Evolutionary conservation across 257 asterid species (phyloP).

Genomic region (Fraxinus anomala): DNA sequence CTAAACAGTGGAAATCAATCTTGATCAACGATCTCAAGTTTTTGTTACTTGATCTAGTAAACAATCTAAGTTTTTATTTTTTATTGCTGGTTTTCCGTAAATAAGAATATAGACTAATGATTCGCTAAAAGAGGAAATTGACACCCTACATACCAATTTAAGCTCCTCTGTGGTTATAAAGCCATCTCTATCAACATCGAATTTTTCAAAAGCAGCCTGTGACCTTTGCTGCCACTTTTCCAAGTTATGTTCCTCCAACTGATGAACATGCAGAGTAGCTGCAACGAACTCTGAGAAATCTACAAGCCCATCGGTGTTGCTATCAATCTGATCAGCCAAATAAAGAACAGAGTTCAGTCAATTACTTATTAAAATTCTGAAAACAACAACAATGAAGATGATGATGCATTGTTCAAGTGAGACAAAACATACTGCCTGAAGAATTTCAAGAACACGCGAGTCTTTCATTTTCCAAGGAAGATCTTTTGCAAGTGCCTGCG

Average conservation of each 20-base stretch:
- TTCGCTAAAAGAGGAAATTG: background rate
- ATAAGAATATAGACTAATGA: background rate
- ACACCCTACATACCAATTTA: slow-evolving; percentile 60
- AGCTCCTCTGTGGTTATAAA: slow-evolving; percentile 91
- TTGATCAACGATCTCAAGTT: background rate
- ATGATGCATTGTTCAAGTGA: background rate
- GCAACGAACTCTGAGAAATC: slow-evolving; percentile 97
- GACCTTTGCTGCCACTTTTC: slow-evolving; percentile 85
- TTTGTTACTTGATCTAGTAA: too few relatives aligned
- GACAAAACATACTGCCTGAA: slow-evolving; percentile 77
- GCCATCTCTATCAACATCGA: slow-evolving; percentile 92
- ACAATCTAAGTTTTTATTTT: background rate
- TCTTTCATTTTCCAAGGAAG: slow-evolving; percentile 99
- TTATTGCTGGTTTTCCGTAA: background rate
- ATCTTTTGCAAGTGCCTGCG: slow-evolving; percentile 94
- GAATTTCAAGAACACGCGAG: slow-evolving; percentile 88
- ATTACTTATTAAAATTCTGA: too few relatives aligned
- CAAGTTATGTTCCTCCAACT: slow-evolving; percentile 84
- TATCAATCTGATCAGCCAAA: slow-evolving; percentile 69
- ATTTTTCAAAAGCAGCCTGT: slow-evolving; percentile 85
- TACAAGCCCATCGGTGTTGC: slow-evolving; percentile 93
- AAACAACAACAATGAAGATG: background rate
- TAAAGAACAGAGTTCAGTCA: slow-evolving; percentile 23
- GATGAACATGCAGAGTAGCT: slow-evolving; percentile 93
- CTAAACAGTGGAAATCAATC: background rate